Conservation (phyloP, 805 yeast species). For the Zygoascus flipseniorum region DNA sequence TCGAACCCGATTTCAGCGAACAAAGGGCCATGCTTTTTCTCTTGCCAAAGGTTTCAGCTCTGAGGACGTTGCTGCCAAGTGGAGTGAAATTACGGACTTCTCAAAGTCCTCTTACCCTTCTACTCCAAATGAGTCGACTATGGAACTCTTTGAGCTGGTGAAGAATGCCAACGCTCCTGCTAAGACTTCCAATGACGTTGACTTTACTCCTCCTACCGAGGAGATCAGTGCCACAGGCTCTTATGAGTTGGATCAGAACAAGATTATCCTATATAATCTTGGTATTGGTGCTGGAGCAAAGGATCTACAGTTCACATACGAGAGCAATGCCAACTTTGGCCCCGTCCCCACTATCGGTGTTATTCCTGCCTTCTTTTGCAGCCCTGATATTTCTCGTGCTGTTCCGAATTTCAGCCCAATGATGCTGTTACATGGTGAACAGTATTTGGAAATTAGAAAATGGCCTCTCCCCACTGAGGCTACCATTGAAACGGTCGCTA, state of each 20-base stretch:
- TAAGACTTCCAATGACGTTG: conserved; percentile 25
- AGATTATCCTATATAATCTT: conserved; percentile 75
- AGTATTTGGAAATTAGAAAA: conserved; percentile 67
- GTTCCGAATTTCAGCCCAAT: conserved; percentile 83
- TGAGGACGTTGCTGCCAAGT: conserved; percentile 62
- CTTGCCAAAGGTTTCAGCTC: conserved; percentile 43
- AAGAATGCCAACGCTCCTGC: conserved; percentile 36
- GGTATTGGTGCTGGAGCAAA: conserved; percentile 78
- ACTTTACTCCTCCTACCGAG: conserved; percentile 35
- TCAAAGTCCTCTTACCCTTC: conserved; percentile 47
- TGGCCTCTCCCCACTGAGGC: conserved; percentile 76
- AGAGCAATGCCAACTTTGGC: conserved; percentile 67
- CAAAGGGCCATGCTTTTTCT: conserved; percentile 63
- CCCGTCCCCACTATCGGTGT: conserved; percentile 87
- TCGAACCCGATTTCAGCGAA: conserved; percentile 89
- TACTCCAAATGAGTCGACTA: conserved; percentile 66
- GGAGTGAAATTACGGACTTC: conserved; percentile 63
- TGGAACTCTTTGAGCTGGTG: conserved; percentile 53
- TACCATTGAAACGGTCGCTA: conserved; percentile 47
- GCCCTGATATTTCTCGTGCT: conserved; percentile 37
- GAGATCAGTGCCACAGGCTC: conserved; percentile 39
- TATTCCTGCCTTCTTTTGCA: conserved; percentile 64
- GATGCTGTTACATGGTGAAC: conserved; percentile 91
- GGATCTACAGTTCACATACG: conserved; percentile 75
- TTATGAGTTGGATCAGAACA: conserved; percentile 56